Evolutionary conservation across 768 basidiomycete genomes (phyloP).

Genomic region (Suillus placidus): DNA sequence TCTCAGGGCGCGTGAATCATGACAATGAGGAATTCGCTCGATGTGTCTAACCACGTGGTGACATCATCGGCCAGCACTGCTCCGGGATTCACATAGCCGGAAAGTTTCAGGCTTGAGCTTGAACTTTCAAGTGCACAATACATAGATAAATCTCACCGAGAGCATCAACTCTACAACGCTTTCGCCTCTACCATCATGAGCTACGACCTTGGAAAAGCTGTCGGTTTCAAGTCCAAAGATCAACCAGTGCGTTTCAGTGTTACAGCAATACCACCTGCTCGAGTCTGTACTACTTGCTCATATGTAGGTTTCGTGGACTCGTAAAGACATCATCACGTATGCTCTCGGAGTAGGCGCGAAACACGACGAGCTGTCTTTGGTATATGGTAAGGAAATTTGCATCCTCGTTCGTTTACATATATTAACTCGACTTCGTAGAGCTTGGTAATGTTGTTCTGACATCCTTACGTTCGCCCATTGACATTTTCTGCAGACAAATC

Average conservation of each 20-base stretch:
- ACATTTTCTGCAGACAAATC: constrained; percentile 49
- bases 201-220: constrained; percentile 64
- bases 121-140: not conserved
- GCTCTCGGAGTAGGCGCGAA: constrained; percentile 84
- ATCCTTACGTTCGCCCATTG: not conserved
- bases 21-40: too few relatives aligned
- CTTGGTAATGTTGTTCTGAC: constrained; percentile 43
- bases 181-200: constrained; percentile 40
- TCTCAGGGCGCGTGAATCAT: too few relatives aligned
- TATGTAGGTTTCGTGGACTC: constrained; percentile 77
- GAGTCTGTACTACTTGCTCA: not conserved
- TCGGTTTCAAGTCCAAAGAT: constrained; percentile 57
- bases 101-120: not conserved
- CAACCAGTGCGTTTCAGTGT: constrained; percentile 49
- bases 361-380: constrained; percentile 64
- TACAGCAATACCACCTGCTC: not conserved
- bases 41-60: not conserved
- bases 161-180: not conserved
- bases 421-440: constrained; percentile 37
- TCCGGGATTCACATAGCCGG: constrained; percentile 3
- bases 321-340: constrained; percentile 79
- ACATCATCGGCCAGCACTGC: not conserved
- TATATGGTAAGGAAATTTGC: constrained; percentile 59
- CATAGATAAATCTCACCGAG: not conserved
- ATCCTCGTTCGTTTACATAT: not conserved